Evolutionary conservation across 2,329 filamentous ascomycete genomes (phyloP), one percentile per base, ranked within the genome.

Genomic region (Cladosporium oxysporum): DNA sequence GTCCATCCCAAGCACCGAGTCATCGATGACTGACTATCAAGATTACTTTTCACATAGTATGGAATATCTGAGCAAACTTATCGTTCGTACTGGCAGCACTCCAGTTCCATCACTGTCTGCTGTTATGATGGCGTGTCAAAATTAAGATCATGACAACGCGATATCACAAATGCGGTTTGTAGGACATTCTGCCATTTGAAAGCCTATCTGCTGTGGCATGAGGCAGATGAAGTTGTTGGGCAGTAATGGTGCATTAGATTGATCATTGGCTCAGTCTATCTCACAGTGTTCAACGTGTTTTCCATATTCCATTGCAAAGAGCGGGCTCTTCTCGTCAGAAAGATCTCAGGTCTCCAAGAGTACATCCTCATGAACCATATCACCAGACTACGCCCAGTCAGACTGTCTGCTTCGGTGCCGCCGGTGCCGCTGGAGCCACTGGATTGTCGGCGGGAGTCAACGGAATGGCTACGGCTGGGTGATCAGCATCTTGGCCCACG

Each of bases 401-500:
- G 44, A 63, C 61, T 23, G 26, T 55, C 35, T 63, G 33, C 26
- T 57, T 63, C 50, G 61, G 61, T 2, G 11, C 57, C 18, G 6
- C 33, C 28, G 18, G 5, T 10, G 28, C 28, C 12, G 2, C 12
- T 10, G 7, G 33, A 0, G 37, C 16, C 10, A 11, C 26, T 5
- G 57, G 57, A 28, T 47, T 11, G n/a, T 16, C 28, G 23, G 29
- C 14, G 18, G 61, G 8, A n/a, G 61, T n/a, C 21, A 35, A 11
- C 41, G 61, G 35, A 31, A 14, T 18, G 23, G 61, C 18, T 12
- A 18, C 11, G 1, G 37, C 50, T 11, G 37, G 44, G 21, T 58
- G 64, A 21, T 66, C 64, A n/a, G 49, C 64, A 41, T 66, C 64
- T 26, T 62, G 64, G 23, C 58, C 64, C 10, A 52, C 44, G 16